phyloP scores from a whole-genome alignment of 1,139 yeast species.

The Sugiyamaella paludigena region DNA sequence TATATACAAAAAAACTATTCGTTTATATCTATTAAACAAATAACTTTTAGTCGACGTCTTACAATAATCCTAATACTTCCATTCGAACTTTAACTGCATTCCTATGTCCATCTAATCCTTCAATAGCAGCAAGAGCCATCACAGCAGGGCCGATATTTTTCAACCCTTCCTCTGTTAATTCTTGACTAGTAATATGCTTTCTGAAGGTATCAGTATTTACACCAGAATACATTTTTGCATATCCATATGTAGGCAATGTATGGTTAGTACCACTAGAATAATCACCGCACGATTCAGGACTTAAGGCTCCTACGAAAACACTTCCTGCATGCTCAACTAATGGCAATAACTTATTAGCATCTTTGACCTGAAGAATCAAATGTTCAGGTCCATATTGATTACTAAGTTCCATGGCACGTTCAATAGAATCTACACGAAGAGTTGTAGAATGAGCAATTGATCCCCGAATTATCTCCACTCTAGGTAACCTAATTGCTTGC shows the following conservation, averaged over 20 bases:
- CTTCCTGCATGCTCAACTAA: constrained; percentile 91
- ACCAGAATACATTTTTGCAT: constrained; percentile 96
- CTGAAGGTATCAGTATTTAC: constrained; percentile 95
- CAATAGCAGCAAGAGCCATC: constrained; percentile 94
- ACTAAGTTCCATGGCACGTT: constrained; percentile 78
- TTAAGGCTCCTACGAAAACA: constrained; percentile 90
- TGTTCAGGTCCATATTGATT: constrained; percentile 97
- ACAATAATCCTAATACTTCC: constrained; percentile 47
- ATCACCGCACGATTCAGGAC: constrained; percentile 98
- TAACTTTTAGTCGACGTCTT: neutral
- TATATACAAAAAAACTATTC: too few relatives aligned
- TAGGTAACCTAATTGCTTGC: constrained; percentile 85
- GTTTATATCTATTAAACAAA: neutral
- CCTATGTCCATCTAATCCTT: constrained; percentile 95
- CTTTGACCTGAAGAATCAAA: constrained; percentile 80
- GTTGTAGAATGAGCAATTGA: constrained; percentile 90
- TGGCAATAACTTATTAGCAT: constrained; percentile 70
- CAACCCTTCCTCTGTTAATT: constrained; percentile 80
- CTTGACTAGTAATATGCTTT: constrained; percentile 91
- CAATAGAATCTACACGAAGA: constrained; percentile 60
- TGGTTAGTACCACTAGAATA: constrained; percentile 97
- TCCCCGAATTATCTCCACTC: constrained; percentile 88
- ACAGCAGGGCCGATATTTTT: constrained; percentile 90
- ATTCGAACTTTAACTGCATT: constrained; percentile 93
- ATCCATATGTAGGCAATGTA: constrained; percentile 96